These are phyloP conservation scores for Thecaphora frezii DNA, from an alignment of 1,284 basidiomycete genomes.

Conservation along the genomic window DNA sequence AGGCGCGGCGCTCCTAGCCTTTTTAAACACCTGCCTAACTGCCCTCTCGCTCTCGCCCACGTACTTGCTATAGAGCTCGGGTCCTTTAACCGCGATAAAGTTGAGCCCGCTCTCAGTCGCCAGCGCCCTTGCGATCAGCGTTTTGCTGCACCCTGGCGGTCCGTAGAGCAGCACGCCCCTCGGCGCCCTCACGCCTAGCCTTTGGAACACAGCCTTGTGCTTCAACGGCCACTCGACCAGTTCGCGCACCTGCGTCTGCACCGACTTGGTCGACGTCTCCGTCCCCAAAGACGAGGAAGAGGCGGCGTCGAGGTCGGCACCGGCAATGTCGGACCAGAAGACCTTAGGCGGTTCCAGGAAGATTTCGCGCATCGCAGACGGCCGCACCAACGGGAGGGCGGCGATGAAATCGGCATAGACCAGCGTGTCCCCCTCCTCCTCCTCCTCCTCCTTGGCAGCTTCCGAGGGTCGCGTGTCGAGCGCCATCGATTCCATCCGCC, in stretches of 20 bases:
- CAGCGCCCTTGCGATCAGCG: constrained; percentile 87
- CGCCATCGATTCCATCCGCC: constrained; percentile 20
- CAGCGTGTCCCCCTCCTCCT: constrained; percentile 14
- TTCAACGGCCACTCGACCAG: constrained; percentile 82
- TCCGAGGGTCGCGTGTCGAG: constrained; percentile 4
- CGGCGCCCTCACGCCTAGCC: constrained; percentile 84
- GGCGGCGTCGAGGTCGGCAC: constrained; percentile 7
- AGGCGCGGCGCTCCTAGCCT: constrained; percentile 88
- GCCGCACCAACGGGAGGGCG: constrained; percentile 77
- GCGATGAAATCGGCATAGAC: constrained; percentile 68
- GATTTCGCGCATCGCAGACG: constrained; percentile 90
- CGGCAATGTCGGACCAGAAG: constrained; percentile 75
- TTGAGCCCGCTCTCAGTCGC: constrained; percentile 94
- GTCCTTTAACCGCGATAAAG: constrained; percentile 96
- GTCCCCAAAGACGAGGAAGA: constrained; percentile 18
- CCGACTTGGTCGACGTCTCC: constrained; percentile 27
- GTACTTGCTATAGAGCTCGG: constrained; percentile 95
- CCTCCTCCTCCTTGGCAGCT: not conserved
- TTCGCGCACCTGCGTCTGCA: constrained; percentile 48
- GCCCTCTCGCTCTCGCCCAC: constrained; percentile 96
- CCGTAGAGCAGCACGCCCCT: constrained; percentile 91
- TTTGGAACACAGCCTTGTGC: constrained; percentile 79
- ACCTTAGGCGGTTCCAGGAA: constrained; percentile 84
- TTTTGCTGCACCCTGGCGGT: constrained; percentile 96
- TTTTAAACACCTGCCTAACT: constrained; percentile 90